Base-by-base conservation (phyloP, 257 asterid genomes). In the Marsdenia floribunda region DNA sequence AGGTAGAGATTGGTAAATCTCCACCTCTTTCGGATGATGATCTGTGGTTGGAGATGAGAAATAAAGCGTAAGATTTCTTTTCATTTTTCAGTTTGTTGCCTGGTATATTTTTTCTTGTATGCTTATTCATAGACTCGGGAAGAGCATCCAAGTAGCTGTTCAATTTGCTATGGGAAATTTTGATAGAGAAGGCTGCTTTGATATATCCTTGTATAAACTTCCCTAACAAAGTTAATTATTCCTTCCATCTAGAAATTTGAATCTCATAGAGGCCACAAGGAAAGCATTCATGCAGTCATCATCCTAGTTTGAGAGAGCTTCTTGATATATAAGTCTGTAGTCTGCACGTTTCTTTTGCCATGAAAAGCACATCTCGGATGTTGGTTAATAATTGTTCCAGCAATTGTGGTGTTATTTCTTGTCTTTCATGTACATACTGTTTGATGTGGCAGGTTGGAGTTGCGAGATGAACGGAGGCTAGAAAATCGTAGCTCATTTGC, bases 1-100 rank as follows among this genome's bases (percentile, higher is more conserved):
- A 95, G 86, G 98, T 88, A 58, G 98, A 92, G 88, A 92, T 95
- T 72, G 99, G 98, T 60, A 90, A 95, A 92, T 89, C 97, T 77
- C 98, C 98, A 70, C 96, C 96, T 70, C 93, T 95, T 77, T 89
- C 98, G 21, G 97, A 92, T 40, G 90, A 95, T 75, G 96, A 89
- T 81, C 88, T 92, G 73, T 92, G 86, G 85, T 22, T 78, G 88
- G 94, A 88, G 85, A 82, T 95, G 67, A 89, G 90, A 52, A 88
- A 88, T 54, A 95, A 82, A 88, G 96, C 95, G 99, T 94, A 86
- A 85, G 97, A 78, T 76, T 78, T 22, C 46, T 14, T 55, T 55
- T 55, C 13, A 19, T 55, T 8, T 66, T 63, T 54, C 64, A 2
- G 38, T 73, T 72, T 65, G 71, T 60, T 37, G 38, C 44, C n/a